phyloP scores from a whole-genome alignment of 257 asterid species.

The Sherardia arvensis region DNA sequence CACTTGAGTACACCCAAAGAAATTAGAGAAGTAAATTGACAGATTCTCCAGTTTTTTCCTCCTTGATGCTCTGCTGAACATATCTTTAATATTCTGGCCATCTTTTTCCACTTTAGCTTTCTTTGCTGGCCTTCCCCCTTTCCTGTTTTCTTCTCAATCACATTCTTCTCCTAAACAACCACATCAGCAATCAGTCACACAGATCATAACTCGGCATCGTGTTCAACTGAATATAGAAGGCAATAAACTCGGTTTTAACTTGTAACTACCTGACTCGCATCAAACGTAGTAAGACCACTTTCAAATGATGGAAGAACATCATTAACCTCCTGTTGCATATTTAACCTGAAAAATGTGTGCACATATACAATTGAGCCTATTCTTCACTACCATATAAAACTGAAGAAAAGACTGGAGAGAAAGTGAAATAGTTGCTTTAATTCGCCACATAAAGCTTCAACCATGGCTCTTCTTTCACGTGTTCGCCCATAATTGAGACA shows the following conservation, averaged over 20 bases:
- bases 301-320: conserved; percentile 24
- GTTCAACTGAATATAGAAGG: neutral
- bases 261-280: conserved; percentile 41
- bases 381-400: conserved; percentile 7
- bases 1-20: neutral
- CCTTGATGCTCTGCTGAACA: conserved; percentile 77
- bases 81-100: conserved; percentile 78
- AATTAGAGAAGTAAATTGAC: neutral
- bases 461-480: conserved; percentile 90
- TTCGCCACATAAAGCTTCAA: conserved; percentile 58
- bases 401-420: neutral
- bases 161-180: conserved; percentile 40
- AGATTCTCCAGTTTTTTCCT: conserved; percentile 32
- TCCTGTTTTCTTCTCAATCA: conserved; percentile 29
- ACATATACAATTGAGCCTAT: neutral
- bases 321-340: conserved; percentile 32
- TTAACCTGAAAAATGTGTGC: conserved; percentile 36
- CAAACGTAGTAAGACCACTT: too few species aligned
- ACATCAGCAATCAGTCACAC: neutral
- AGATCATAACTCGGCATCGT: neutral
- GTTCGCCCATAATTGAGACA: conserved; percentile 70
- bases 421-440: conserved; percentile 34
- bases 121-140: conserved; percentile 45
- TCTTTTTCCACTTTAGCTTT: conserved; percentile 73
- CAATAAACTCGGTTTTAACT: neutral